These are phyloP conservation scores for Saccharomycopsis schoenii DNA, from an alignment of 805 yeast genomes.

Conservation along the genomic window DNA sequence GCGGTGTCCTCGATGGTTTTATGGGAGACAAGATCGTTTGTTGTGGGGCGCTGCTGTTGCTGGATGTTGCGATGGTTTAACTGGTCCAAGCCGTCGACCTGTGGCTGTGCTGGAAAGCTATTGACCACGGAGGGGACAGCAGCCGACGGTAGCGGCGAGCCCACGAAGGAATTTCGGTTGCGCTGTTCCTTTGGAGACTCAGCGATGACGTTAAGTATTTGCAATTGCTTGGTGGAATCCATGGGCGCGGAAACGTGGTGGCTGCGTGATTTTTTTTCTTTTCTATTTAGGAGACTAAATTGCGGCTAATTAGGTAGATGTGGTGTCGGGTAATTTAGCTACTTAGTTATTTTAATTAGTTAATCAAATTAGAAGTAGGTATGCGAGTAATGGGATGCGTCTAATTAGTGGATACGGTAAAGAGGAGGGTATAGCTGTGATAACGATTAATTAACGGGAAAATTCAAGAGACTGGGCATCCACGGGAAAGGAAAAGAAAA, in stretches of 20 bases:
- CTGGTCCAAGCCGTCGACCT: neutral
- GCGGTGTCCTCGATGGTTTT: constrained; percentile 10
- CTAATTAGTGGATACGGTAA: too few relatives aligned
- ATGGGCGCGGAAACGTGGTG: neutral
- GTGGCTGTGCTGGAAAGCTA: neutral
- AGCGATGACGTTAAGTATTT: constrained; percentile 7
- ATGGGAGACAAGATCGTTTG: neutral
- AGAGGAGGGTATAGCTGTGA: too few relatives aligned
- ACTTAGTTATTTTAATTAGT: neutral
- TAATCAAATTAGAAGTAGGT: neutral
- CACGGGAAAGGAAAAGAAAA: too few relatives aligned
- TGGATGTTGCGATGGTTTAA: neutral
- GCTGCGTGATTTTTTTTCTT: too few relatives aligned
- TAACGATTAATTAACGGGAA: too few relatives aligned
- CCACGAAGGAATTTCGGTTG: neutral
- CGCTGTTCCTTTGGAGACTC: neutral
- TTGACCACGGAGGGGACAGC: neutral
- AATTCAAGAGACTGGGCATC: too few relatives aligned
- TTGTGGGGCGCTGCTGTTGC: neutral
- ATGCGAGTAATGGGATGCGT: too few relatives aligned
- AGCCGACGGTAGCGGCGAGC: neutral
- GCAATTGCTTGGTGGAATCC: constrained; percentile 8
- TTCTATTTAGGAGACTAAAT: neutral
- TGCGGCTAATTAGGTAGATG: neutral
- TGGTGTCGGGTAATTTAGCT: neutral